These are phyloP conservation scores for Lodderomyces metapsilosis DNA, from an alignment of 1,139 yeast species.

Conservation along the genomic window DNA sequence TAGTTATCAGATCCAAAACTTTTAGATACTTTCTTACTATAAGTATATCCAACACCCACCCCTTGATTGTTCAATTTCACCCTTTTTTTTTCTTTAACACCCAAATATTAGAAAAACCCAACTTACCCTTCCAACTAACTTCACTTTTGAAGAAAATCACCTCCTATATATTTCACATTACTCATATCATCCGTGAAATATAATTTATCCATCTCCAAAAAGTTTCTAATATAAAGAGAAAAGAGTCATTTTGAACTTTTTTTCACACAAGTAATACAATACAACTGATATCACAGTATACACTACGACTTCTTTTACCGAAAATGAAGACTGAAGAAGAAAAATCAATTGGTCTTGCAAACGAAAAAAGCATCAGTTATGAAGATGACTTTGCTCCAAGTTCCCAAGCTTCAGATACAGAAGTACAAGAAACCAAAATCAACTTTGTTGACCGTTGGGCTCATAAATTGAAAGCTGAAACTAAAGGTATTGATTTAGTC, in stretches of 20 bases:
- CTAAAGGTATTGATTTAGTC: constrained; percentile 67
- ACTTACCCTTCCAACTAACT: background rate
- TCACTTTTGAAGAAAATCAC: constrained; percentile 7
- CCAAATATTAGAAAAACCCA: constrained; percentile 1
- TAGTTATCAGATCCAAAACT: too few relatives aligned
- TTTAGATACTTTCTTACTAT: constrained; percentile 1
- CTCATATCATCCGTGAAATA: constrained; percentile 7
- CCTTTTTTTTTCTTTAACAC: background rate
- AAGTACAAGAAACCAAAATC: constrained; percentile 11
- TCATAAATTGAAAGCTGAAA: constrained; percentile 50
- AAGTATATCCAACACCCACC: background rate
- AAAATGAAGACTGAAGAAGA: constrained; percentile 9
- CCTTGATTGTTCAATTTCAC: background rate
- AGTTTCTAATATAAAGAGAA: constrained; percentile 2
- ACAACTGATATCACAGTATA: too few relatives aligned
- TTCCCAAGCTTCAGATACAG: constrained; percentile 9
- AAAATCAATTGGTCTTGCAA: constrained; percentile 6
- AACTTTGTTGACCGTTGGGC: constrained; percentile 29
- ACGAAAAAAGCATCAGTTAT: constrained; percentile 10
- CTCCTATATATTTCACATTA: constrained; percentile 13
- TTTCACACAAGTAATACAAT: too few relatives aligned
- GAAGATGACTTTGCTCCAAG: constrained; percentile 9
- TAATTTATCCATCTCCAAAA: constrained; percentile 13
- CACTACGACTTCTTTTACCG: too few relatives aligned
- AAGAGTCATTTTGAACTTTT: too few relatives aligned